phyloP scores from a whole-genome alignment of 2,329 filamentous ascomycete species.

The Conoideocrella luteorostrata region DNA sequence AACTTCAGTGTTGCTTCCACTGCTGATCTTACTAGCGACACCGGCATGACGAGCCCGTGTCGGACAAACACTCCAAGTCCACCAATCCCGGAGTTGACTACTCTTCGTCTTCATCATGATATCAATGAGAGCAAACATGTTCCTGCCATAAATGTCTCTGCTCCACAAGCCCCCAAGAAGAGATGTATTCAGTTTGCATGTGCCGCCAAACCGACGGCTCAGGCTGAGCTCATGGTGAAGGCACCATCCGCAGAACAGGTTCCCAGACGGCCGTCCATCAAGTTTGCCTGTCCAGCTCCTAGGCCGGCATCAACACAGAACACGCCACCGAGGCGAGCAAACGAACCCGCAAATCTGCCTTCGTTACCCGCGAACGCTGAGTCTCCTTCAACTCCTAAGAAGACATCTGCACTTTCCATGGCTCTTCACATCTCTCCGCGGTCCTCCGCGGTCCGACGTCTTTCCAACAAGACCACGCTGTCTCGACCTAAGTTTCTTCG shows the following conservation, averaged over 20 bases:
- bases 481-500: conserved; percentile 41
- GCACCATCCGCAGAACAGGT: conserved; percentile 29
- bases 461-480: conserved; percentile 17
- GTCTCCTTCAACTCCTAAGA: conserved; percentile 26
- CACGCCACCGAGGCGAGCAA: conserved; percentile 25
- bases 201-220: conserved; percentile 49
- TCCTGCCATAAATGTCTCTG: conserved; percentile 17
- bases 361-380: conserved; percentile 15
- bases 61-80: conserved; percentile 84
- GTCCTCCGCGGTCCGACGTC: conserved; percentile 10
- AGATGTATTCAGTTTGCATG: conserved; percentile 92
- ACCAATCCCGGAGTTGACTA: conserved; percentile 57
- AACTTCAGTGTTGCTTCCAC: conserved; percentile 77
- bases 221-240: conserved; percentile 28
- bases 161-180: conserved; percentile 57
- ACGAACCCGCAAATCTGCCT: conserved; percentile 6
- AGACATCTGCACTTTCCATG: conserved; percentile 17
- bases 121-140: conserved; percentile 19
- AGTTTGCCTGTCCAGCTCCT: conserved; percentile 63
- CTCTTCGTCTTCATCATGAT: conserved; percentile 33
- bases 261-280: conserved; percentile 58
- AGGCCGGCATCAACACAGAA: conserved; percentile 34
- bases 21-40: conserved; percentile 90
- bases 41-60: conserved; percentile 83
- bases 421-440: conserved; percentile 18